Percentiles rank a stretch among this genome's conserved stretches.
Evolutionary conservation across 2,329 filamentous ascomycete genomes (phyloP).

Genomic region (Colletotrichum australisinense): DNA sequence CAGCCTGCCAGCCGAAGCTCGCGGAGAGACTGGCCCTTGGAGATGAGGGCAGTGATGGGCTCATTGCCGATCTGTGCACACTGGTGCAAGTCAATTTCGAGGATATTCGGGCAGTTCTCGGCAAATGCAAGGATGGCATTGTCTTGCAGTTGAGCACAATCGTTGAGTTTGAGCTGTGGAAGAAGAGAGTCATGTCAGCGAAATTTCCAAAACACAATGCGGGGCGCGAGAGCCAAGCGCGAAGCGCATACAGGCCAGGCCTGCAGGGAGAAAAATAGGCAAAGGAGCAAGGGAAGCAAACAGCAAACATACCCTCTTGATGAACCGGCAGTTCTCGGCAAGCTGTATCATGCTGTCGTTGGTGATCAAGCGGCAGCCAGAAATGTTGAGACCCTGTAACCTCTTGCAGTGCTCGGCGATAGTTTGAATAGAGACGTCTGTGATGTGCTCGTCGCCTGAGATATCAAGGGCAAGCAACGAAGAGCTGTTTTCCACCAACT

Average conservation of each 20-base stretch:
- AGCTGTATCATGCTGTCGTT: conserved; percentile 87
- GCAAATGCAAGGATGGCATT: conserved; percentile 87
- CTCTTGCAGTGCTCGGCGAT: conserved; percentile 86
- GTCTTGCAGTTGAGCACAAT: conserved; percentile 87
- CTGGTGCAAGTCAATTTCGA: conserved; percentile 95
- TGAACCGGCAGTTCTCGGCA: conserved; percentile 83
- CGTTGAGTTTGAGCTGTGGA: conserved; percentile 88
- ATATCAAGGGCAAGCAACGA: conserved; percentile 92
- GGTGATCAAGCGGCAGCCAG: conserved; percentile 84
- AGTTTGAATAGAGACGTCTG: conserved; percentile 80
- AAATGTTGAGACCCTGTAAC: conserved; percentile 93
- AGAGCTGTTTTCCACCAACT: conserved; percentile 81
- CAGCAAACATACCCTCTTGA: conserved; percentile 78
- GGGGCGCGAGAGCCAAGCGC: not conserved
- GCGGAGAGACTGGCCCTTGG: conserved; percentile 83
- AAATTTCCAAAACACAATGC: not conserved
- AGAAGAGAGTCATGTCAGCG: conserved; percentile 43
- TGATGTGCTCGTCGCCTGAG: conserved; percentile 85
- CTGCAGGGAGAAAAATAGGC: not conserved
- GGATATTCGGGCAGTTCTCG: conserved; percentile 87
- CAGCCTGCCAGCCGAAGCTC: conserved; percentile 91
- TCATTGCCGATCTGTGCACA: conserved; percentile 85
- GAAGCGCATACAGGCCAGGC: not conserved
- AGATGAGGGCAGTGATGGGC: conserved; percentile 84
- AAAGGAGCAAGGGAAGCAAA: not conserved